Evolutionary conservation across 1,284 basidiomycete species (phyloP), one percentile per base, ranked within the genome.

Genomic region (Boletellus sp.): DNA sequence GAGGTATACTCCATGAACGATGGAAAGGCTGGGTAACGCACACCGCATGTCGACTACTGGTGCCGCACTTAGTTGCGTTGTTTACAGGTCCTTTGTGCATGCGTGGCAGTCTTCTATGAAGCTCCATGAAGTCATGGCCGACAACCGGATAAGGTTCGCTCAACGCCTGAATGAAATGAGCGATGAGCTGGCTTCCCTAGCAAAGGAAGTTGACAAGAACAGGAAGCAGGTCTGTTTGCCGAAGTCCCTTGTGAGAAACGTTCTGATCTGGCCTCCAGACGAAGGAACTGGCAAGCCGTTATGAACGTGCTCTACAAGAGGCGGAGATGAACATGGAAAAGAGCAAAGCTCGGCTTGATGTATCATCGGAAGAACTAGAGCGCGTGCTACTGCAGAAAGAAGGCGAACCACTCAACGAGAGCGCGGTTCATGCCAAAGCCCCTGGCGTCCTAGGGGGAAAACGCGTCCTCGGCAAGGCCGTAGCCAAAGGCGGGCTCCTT

Each of bases 331-430:
- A 81, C 40, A 93, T 92, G 53, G 97, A 98, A 54, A 98, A 97
- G 74, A 85, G 86, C 65, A 94, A 95, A 68, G 71, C 75, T 46
- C 83, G 94, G 1, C 84, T 98, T 54, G 96, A 99, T 59, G 69
- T 86, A 3, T 89, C 92, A 0, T 93, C 92, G 0, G 97, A 99
- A 70, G 97, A 99, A 65, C 75, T 99, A 26, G 97, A 97, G 69
- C 85, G 95, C 15, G 76, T 98, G n/a, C 72, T 99, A 3, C 75
- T 98, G 8, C 85, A 94, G 66, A 98, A 99, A 71, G 92, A 96
- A 66, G 95, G 97, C 21, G 96, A 98, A 69, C 86, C 84, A 5
- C 71, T 89, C 53, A 89, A 89, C 61, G 93, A 96, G 56, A 86
- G 84, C 44, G 81, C 79, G 10, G 77, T 92, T 51, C 85, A 89